Conservation (phyloP, 176 grass and related monocot genomes). For the barley (Hordeum vulgare) region MorexV3_pseudomolecules_assembly NC_058520.1:483133838-483134337, state of each 20-base stretch:
- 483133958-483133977: not conserved
- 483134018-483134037: not conserved
- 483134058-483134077: not conserved
- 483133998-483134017: not conserved
- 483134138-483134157: not conserved
- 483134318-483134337: no score
- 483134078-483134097: not conserved
- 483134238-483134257: not conserved
- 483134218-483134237: not conserved
- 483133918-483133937: not conserved
- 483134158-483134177: not conserved
- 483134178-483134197: not conserved
- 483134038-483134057: not conserved
- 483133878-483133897: not conserved
- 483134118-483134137: not conserved
- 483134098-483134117: not conserved
- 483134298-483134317: no score
- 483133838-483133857: not conserved
- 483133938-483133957: not conserved
- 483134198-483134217: not conserved
- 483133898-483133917: not conserved
- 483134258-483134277: not conserved
- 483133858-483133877: not conserved
- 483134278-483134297: no score
- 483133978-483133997: not conserved